Evolutionary conservation across 768 basidiomycete species (phyloP).

Genomic region (Boletus bicolor): DNA sequence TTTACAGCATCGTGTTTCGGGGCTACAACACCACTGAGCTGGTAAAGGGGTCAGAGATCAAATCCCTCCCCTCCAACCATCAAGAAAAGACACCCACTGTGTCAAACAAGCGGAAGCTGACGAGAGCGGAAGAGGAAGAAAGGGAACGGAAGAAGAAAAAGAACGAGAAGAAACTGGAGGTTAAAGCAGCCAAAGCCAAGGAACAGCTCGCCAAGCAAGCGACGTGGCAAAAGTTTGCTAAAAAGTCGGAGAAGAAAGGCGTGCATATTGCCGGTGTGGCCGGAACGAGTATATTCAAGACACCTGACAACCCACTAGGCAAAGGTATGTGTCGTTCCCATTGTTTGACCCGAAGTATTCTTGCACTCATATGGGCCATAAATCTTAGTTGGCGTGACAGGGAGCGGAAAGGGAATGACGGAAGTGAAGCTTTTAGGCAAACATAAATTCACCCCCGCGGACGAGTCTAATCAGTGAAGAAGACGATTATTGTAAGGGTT

Average conservation of each 20-base stretch:
- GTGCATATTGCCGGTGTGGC: constrained; percentile 84
- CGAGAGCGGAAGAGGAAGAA: constrained; percentile 81
- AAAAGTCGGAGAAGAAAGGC: constrained; percentile 92
- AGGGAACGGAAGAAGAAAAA: constrained; percentile 89
- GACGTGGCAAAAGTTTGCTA: constrained; percentile 93
- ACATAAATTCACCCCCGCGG: constrained; percentile 64
- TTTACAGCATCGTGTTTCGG: constrained; percentile 89
- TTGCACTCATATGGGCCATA: constrained; percentile 16
- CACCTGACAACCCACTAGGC: constrained; percentile 87
- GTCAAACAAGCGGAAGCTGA: constrained; percentile 72
- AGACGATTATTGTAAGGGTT: constrained; percentile 8
- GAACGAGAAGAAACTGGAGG: constrained; percentile 90
- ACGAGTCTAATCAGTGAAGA: constrained; percentile 40
- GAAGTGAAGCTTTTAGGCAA: constrained; percentile 64
- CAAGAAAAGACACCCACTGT: constrained; percentile 37
- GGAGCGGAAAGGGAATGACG: constrained; percentile 88
- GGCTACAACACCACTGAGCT: constrained; percentile 91
- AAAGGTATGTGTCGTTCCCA: constrained; percentile 53
- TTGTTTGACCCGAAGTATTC: not conserved
- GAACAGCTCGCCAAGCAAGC: constrained; percentile 82
- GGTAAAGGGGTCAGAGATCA: constrained; percentile 68
- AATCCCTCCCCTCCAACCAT: constrained; percentile 61
- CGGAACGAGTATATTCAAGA: constrained; percentile 92
- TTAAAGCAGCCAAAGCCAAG: constrained; percentile 79
- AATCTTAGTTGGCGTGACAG: constrained; percentile 79